Evolutionary conservation across 495 filamentous ascomycete genomes (phyloP).

Genomic region (Neurospora tetraspora): DNA sequence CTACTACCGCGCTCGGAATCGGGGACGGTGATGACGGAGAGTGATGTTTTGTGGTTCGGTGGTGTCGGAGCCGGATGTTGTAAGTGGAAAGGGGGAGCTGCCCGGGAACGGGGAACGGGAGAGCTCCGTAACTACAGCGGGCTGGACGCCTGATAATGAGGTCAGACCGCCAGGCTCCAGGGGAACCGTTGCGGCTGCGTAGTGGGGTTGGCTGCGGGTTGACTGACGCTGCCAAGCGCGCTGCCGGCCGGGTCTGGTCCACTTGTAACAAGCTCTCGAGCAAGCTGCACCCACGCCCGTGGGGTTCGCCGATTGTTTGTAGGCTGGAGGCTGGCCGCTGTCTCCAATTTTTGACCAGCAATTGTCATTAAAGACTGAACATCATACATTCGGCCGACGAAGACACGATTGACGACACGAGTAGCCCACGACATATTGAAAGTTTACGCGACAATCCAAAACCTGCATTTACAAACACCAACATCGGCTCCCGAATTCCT

Average conservation of each 20-base stretch:
- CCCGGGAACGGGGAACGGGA: not conserved
- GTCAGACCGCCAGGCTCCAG: not conserved
- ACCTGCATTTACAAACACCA: not conserved
- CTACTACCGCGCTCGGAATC: constrained; percentile 64
- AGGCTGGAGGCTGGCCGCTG: not conserved
- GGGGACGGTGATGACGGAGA: constrained; percentile 3
- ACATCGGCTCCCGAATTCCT: not conserved
- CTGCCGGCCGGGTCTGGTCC: not conserved
- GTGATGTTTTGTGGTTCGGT: constrained; percentile 4
- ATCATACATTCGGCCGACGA: not conserved
- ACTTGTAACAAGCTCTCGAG: too few relatives aligned
- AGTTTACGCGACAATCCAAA: not conserved
- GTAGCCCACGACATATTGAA: not conserved
- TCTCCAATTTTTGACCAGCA: not conserved
- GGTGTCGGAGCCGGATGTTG: constrained; percentile 1
- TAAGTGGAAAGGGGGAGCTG: not conserved
- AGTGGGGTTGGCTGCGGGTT: not conserved
- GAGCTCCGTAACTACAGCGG: not conserved
- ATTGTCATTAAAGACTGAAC: not conserved
- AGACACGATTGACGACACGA: not conserved
- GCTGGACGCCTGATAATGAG: not conserved
- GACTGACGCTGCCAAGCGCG: not conserved
- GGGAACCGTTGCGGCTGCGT: not conserved
- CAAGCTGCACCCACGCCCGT: not conserved
- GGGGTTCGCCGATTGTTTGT: not conserved